Base-by-base conservation (phyloP, 176 grass and related monocot species). In the Ensete glaucum region DNA sequence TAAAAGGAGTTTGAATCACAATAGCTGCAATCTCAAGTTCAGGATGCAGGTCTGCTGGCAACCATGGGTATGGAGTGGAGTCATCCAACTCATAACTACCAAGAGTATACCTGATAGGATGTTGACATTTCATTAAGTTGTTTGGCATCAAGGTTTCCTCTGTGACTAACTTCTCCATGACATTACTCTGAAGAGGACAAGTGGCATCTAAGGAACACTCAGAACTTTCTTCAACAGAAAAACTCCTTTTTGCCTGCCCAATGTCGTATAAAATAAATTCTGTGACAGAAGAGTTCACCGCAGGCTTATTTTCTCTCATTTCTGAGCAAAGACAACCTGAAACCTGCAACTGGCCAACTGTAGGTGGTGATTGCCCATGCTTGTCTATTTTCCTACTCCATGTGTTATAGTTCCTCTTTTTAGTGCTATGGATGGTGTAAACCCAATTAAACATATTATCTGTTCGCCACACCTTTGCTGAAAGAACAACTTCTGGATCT, bases 231-330 rank as follows among this genome's bases (percentile, higher is more conserved):
- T 96, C 87, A 70, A 76, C 64, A 8, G 89, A 75, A 23, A 82
- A 77, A 58, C 85, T 89, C 74, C 87, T 70, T 82, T 85, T 90
- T 13, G 85, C 90, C 80, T 90, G 93, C 73, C 81, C 87, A 69
- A 96, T 90, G 66, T 96, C 93, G 71, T 90, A 96, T 75, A 96
- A 81, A 86, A 96, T 76, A 78, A 92, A 96, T 62, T 96, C 90
- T 9, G 81, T 96, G 34, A 82, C 86, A 67, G 85, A 81, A 9
- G 93, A 96, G 72, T 92, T 88, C 69, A 73, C 77, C 57, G 89
- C 79, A 88, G 50, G 75, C 79, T 85, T 85, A 66, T 86, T 78
- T 69, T 90, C 83, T 72, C 24, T 76, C 78, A 83, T 80, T 73
- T 88, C 90, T 62, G 93, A 90, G 66, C 87, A 96, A 49, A 92